phyloP scores from a whole-genome alignment of 192 early-diverging fungal species.

The Linnemannia schmuckeri region DNA sequence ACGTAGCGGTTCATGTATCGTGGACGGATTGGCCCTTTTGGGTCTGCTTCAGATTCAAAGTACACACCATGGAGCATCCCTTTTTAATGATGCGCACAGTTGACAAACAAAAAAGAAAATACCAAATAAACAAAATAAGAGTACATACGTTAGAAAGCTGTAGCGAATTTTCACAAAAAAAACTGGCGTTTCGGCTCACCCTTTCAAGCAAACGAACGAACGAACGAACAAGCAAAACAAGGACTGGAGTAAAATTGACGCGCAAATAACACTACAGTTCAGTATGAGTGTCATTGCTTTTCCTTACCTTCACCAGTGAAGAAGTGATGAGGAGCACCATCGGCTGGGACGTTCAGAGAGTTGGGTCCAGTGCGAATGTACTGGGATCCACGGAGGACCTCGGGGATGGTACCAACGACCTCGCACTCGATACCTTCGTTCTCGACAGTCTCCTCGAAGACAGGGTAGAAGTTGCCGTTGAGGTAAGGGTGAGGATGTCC shows the following conservation, averaged over 20 bases:
- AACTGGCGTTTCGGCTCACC: not conserved
- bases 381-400: constrained; percentile 29
- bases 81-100: not conserved
- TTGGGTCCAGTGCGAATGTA: constrained; percentile 52
- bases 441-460: constrained; percentile 47
- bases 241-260: not conserved
- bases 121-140: not conserved
- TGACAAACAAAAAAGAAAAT: not conserved
- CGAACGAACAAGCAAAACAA: not conserved
- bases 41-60: constrained; percentile 18
- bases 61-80: constrained; percentile 50
- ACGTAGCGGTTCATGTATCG: constrained; percentile 51
- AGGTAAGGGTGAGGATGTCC: constrained; percentile 50
- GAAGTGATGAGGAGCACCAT: constrained; percentile 23
- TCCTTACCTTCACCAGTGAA: constrained; percentile 43
- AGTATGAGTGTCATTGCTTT: not conserved
- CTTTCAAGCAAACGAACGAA: not conserved
- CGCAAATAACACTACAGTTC: not conserved
- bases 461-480: constrained; percentile 46
- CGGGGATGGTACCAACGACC: constrained; percentile 35
- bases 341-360: constrained; percentile 24
- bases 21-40: constrained; percentile 11
- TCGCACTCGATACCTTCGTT: constrained; percentile 51
- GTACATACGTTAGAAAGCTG: not conserved
- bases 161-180: not conserved